These are phyloP conservation scores for Mortierella sp. DNA, from an alignment of 371 early-diverging fungal species.

Conservation along the genomic window DNA sequence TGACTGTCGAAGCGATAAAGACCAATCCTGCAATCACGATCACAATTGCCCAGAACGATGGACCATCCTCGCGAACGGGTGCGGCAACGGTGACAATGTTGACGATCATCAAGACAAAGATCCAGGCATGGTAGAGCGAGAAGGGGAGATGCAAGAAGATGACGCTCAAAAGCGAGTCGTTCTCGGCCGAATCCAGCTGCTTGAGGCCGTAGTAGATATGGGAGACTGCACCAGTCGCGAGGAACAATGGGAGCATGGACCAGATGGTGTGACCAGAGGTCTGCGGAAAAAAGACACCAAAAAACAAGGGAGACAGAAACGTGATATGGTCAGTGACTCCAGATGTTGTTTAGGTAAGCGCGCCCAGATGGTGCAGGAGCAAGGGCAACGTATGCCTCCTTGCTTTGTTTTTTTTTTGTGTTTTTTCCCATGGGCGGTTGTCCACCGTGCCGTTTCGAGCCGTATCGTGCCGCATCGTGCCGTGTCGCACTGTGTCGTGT, in stretches of 20 bases:
- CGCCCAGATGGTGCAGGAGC: no score
- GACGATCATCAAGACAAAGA: conserved; percentile 68
- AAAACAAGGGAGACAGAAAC: not conserved
- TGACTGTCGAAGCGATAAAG: conserved; percentile 68
- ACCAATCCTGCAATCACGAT: conserved; percentile 63
- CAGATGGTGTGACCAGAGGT: conserved; percentile 52
- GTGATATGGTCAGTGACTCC: not conserved
- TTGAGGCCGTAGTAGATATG: conserved; percentile 61
- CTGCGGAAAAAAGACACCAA: conserved; percentile 25
- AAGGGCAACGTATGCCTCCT: no score
- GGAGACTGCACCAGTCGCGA: conserved; percentile 57
- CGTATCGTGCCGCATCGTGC: no score
- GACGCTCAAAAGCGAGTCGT: conserved; percentile 55
- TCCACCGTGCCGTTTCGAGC: no score
- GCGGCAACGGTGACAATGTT: conserved; percentile 72
- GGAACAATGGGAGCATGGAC: conserved; percentile 47
- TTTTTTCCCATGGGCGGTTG: no score
- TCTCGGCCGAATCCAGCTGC: conserved; percentile 57
- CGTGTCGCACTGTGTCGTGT: no score
- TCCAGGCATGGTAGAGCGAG: conserved; percentile 80
- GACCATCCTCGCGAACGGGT: conserved; percentile 56
- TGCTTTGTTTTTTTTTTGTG: no score
- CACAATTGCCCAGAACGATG: conserved; percentile 60
- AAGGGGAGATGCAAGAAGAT: conserved; percentile 78
- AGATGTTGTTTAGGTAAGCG: not conserved